These are phyloP conservation scores for Aspergillus floridensis DNA, from an alignment of 2,329 filamentous ascomycete species.

Conservation along the genomic window DNA sequence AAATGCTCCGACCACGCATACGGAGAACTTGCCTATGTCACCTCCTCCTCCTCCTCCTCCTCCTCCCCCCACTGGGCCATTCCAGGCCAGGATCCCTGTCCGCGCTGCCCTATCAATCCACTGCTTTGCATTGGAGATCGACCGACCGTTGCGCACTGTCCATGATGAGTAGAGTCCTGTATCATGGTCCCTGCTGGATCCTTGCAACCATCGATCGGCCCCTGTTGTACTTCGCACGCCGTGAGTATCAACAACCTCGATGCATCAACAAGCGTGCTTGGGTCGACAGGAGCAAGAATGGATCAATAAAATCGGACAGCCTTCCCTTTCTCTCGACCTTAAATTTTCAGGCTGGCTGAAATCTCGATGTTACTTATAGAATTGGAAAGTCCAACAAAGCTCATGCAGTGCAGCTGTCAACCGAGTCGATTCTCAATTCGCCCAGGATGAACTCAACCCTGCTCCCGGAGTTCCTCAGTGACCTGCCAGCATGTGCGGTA, in stretches of 20 bases:
- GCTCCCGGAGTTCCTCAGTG: background rate
- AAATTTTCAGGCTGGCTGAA: background rate
- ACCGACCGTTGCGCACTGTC: background rate
- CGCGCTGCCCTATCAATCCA: background rate
- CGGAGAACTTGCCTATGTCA: background rate
- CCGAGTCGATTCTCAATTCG: background rate
- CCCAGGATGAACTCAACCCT: slow-evolving; percentile 4
- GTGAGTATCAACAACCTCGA: background rate
- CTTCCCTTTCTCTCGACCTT: background rate
- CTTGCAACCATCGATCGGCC: too few relatives aligned
- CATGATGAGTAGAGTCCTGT: background rate
- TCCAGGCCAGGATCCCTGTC: background rate
- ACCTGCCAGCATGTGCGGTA: slow-evolving; percentile 7
- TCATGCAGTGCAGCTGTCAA: background rate
- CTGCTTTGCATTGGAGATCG: background rate
- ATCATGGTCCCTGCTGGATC: background rate
- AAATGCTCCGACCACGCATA: background rate
- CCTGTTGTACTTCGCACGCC: background rate
- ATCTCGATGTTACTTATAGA: background rate
- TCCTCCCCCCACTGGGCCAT: background rate
- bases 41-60: background rate
- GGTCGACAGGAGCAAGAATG: background rate
- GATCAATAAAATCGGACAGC: background rate
- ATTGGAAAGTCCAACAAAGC: background rate
- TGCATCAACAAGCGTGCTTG: background rate